Conservation (phyloP, 345 rosid genomes). For the Conringia planisiliqua region DNA sequence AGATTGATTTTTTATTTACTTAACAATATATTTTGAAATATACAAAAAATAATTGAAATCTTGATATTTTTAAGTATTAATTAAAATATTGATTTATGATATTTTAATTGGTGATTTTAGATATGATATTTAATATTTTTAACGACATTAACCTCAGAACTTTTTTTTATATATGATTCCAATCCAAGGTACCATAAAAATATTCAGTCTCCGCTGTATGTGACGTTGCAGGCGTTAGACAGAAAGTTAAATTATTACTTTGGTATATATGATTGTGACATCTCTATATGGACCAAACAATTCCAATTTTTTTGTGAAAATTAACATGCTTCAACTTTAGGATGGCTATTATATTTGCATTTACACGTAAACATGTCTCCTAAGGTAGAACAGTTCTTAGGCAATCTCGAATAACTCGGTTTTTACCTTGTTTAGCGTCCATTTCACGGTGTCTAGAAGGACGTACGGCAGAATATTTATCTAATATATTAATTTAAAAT, state of each 20-base stretch:
- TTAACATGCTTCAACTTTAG: background rate
- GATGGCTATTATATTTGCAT: background rate
- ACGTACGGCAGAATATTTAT: background rate
- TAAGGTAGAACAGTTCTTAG: background rate
- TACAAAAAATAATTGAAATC: too few species aligned
- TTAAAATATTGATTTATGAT: too few species aligned
- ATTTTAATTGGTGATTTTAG: too few species aligned
- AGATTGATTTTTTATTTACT: too few species aligned
- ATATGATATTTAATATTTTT: too few species aligned
- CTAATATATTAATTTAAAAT: too few species aligned
- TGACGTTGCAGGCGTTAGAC: background rate
- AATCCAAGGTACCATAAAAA: background rate
- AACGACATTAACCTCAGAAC: too few species aligned
- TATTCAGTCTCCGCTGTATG: background rate
- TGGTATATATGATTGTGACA: background rate
- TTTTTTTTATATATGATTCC: too few species aligned
- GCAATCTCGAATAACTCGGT: background rate
- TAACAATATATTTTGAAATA: too few species aligned
- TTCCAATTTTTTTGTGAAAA: background rate
- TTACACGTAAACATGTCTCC: constrained; percentile 22
- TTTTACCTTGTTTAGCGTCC: background rate
- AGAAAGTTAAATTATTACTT: background rate
- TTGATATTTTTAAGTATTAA: too few species aligned
- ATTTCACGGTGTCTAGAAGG: background rate
- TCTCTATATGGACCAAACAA: background rate